Percentiles rank a stretch among this genome's conserved stretches.
phyloP scores from a whole-genome alignment of 2,329 filamentous ascomycete species.

The Trichocomaceae sp. region DNA sequence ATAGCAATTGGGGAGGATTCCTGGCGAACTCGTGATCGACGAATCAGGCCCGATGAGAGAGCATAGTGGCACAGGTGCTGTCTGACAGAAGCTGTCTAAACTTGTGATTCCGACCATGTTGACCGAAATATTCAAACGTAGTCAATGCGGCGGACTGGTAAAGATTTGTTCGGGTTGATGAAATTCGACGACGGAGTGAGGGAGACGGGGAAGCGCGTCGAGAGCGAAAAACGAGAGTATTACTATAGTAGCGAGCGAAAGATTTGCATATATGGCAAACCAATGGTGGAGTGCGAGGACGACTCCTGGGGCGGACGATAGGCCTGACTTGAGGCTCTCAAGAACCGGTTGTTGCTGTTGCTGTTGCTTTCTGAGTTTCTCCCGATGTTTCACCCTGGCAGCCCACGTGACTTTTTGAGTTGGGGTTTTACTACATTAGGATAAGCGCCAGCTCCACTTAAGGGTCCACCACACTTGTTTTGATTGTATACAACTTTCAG shows the following conservation, averaged over 20 bases:
- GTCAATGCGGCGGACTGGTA: not conserved
- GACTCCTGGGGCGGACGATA: not conserved
- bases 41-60: slow-evolving; percentile 65
- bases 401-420: slow-evolving; percentile 11
- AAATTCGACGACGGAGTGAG: not conserved
- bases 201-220: not conserved
- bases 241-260: slow-evolving; percentile 2
- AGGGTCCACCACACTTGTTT: not conserved
- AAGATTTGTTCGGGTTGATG: not conserved
- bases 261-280: not conserved
- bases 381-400: slow-evolving; percentile 11
- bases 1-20: slow-evolving; percentile 87
- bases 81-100: slow-evolving; percentile 78
- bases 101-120: slow-evolving; percentile 79
- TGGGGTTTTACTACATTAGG: slow-evolving; percentile 6
- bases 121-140: not conserved
- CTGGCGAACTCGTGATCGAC: slow-evolving; percentile 60
- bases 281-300: not conserved
- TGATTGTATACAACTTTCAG: not conserved
- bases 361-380: not conserved
- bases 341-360: slow-evolving; percentile 3
- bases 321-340: not conserved
- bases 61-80: slow-evolving; percentile 80
- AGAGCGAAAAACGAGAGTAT: not conserved
- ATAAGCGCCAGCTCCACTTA: not conserved